Percentiles rank a stretch among this genome's conserved stretches.
These are phyloP conservation scores for Colletotrichum lini DNA, from an alignment of 2,329 filamentous ascomycete species.

Conservation along the genomic window DNA sequence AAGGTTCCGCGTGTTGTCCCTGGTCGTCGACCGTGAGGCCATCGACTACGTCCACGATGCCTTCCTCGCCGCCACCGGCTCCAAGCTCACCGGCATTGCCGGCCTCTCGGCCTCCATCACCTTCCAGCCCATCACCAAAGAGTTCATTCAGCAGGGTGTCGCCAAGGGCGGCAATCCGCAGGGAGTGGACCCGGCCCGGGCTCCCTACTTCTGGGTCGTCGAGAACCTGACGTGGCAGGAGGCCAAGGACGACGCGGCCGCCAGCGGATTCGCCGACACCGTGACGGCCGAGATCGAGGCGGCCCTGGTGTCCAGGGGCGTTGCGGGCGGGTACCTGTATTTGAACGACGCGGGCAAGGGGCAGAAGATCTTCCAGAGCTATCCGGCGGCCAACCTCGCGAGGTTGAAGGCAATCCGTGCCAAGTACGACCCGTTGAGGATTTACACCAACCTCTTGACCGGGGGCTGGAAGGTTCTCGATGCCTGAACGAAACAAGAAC, in stretches of 20 bases:
- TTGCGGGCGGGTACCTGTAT: conserved; percentile 51
- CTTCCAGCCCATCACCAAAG: conserved; percentile 43
- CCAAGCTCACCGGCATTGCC: conserved; percentile 23
- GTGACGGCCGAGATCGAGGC: conserved; percentile 29
- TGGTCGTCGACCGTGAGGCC: conserved; percentile 40
- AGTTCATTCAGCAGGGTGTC: conserved; percentile 35
- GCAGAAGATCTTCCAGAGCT: conserved; percentile 41
- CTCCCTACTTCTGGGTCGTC: conserved; percentile 43
- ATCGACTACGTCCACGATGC: conserved; percentile 36
- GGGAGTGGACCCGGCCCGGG: conserved; percentile 38
- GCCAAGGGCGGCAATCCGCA: conserved; percentile 40
- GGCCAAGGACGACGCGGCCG: conserved; percentile 27
- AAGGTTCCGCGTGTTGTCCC: conserved; percentile 42
- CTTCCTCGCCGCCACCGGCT: conserved; percentile 28
- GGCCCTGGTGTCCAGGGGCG: conserved; percentile 28
- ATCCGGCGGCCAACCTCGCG: conserved; percentile 34
- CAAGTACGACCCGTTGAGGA: conserved; percentile 39
- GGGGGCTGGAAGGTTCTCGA: conserved; percentile 41
- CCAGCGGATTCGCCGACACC: conserved; percentile 16
- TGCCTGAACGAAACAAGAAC: conserved; percentile 1
- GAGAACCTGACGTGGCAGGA: conserved; percentile 42
- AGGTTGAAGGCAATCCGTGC: conserved; percentile 34
- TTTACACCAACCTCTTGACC: conserved; percentile 30
- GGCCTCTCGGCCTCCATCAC: conserved; percentile 40
- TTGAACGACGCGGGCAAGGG: conserved; percentile 62